Conservation (phyloP, 805 yeast genomes). For the Ogataea nakhonphanomensis region DNA sequence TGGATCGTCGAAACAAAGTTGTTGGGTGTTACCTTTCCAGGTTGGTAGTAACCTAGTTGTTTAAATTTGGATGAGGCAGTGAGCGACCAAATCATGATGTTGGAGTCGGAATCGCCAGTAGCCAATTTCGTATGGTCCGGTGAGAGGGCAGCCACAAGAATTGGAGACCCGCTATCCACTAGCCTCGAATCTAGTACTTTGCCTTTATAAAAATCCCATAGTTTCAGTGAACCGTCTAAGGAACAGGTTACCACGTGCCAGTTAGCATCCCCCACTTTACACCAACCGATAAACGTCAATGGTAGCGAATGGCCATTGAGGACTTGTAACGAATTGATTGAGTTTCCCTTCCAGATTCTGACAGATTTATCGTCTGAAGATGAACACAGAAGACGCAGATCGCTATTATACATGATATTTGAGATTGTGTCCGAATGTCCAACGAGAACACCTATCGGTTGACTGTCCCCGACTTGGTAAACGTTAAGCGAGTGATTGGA, state of each 20-base stretch:
- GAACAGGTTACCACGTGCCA: constrained; percentile 50
- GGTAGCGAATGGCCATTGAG: constrained; percentile 57
- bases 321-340: constrained; percentile 48
- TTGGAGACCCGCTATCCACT: constrained; percentile 47
- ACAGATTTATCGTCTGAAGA: constrained; percentile 75
- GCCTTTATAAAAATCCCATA: constrained; percentile 61
- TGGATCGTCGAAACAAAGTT: constrained; percentile 22
- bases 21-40: constrained; percentile 13
- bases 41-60: constrained; percentile 25
- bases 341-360: constrained; percentile 71
- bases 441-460: constrained; percentile 47
- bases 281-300: constrained; percentile 55
- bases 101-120: constrained; percentile 65
- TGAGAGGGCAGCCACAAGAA: constrained; percentile 52
- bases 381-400: constrained; percentile 57
- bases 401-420: constrained; percentile 49
- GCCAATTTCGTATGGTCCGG: constrained; percentile 48
- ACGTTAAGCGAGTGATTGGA: constrained; percentile 51
- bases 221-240: constrained; percentile 63
- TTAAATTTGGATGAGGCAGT: constrained; percentile 9
- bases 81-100: constrained; percentile 51
- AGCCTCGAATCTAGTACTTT: constrained; percentile 35
- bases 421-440: constrained; percentile 69
- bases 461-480: constrained; percentile 45
- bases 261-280: constrained; percentile 29